Evolutionary conservation across 1,139 yeast genomes (phyloP), one percentile per base, ranked within the genome.

Genomic region (Kurtzmaniella quercitrusa): DNA sequence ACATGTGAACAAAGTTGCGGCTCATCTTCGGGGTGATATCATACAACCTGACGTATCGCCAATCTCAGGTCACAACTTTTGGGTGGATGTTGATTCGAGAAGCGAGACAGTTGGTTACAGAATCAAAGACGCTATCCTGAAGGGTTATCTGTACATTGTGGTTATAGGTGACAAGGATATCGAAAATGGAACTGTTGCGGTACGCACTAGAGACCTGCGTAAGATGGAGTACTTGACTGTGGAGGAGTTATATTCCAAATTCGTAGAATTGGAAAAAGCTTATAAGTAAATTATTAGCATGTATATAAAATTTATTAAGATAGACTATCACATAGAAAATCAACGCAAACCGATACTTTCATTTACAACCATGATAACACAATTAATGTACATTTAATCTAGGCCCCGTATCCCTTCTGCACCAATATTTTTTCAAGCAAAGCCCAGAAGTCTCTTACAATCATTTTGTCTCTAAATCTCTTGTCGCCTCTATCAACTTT

Each of bases 131-230:
- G 88, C 96, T 4, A 70, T 84, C 20, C 68, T 72, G 42, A 82
- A 83, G 55, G 91, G 93, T 1, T 89, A 86, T 58, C 84, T 88
- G 14, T 93, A 79, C 57, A 78, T 93, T 39, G 67, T 91, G 26
- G 77, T 89, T 67, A 76, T 93, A 39, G 99, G 99, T 22, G 97
- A 89, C 55, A 80, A 80, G 53, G 99, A 93, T 58, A 67, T 85
- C 7, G 79, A 75, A 43, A 65, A 66, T 36, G 76, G 78, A 0
- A 78, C 78, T 1, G 71, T 84, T 21, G 83, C 95, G 2, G 52
- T 93, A 5, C 76, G 97, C 55, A 64, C 80, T 16, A 69, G 89
- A 38, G 80, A 74, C 36, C 72, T 70, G 48, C 71, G 82, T 47
- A 73, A 70, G 46, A 65, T 83, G 11, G 62, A 63, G 38, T 68